Base-by-base conservation (phyloP, 73 alveolate species). In the Breviolum minutum region DNA sequence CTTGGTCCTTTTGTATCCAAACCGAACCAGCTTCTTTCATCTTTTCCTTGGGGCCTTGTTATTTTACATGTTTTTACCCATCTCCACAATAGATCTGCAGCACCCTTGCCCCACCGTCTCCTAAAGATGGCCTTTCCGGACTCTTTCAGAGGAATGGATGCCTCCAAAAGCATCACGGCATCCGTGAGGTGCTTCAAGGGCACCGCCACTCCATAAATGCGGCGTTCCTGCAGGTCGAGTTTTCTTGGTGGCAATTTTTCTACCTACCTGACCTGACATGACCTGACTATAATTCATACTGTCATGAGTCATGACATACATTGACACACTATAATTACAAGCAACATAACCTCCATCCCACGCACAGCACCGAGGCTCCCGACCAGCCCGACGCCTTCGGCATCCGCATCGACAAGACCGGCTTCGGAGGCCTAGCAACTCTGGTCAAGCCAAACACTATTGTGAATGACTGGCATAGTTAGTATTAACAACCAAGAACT, bases 121-220 rank as follows among this genome's bases (percentile, higher is more conserved):
- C 73, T 68, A 19, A 89, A 89, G 71, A 68, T 32, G 62, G 63
- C 77, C 88, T 91, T 73, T 32, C 97, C 97, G 17, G 97, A 91
- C 6, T 22, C 63, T 77, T 48, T 87, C n/a, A 91, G 74, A 20
- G 97, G 97, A 12, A 91, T 2, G n/a, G 27, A 11, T 16, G 97
- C 97, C 40, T 70, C 88, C 63, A 91, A 64, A 62, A 91, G 77
- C 69, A 63, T 62, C 48, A 91, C 97, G 17, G 19, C 32, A 54
- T 91, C 97, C 96, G 71, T 74, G 11, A 71, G 97, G 24, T 73
- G 22, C 27, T 27, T 63, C 48, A 91, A 40, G 48, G 76, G 76
- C 84, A 91, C 80, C 19, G 97, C 79, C 20, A 76, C 97, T 19
- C 63, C 64, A 13, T 63, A 63, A 32, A 87, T 24, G 54, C 61